A percentile compares a stretch with the other conserved stretches of the same genome.
Evolutionary conservation across 2,329 filamentous ascomycete genomes (phyloP).

Genomic region (Cryphonectria parasitica): DNA sequence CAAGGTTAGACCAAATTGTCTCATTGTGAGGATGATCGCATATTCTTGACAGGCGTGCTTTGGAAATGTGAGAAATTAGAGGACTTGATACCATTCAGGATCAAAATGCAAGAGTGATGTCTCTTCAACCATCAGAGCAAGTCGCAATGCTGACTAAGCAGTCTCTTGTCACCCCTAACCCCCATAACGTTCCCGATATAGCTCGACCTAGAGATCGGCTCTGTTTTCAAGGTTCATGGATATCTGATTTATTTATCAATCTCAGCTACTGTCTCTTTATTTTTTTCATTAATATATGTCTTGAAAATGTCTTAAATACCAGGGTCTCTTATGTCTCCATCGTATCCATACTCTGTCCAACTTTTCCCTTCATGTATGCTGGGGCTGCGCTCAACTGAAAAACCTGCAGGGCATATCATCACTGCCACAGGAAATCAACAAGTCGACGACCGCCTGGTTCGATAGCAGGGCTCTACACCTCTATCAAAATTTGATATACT

Average conservation of each 20-base stretch:
- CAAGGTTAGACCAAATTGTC: too few relatives aligned
- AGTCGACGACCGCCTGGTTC: not conserved
- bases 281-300: not conserved
- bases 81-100: too few relatives aligned
- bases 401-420: not conserved
- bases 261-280: not conserved
- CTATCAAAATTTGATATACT: not conserved
- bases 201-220: not conserved
- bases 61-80: too few relatives aligned
- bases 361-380: not conserved
- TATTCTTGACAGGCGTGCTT: too few relatives aligned
- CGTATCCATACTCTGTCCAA: accelerated
- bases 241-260: not conserved
- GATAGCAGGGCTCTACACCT: not conserved
- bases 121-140: too few relatives aligned
- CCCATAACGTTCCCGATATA: not conserved
- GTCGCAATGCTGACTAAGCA: not conserved
- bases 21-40: too few relatives aligned
- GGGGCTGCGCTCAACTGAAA: not conserved
- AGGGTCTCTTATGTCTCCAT: not conserved
- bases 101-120: too few relatives aligned
- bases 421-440: not conserved
- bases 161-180: not conserved
- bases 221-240: not conserved
- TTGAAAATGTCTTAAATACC: not conserved